A percentile compares a stretch with the other conserved stretches of the same genome.
Conservation (phyloP, 164 flowering plant genomes). For the Berberis vulgaris region DNA sequence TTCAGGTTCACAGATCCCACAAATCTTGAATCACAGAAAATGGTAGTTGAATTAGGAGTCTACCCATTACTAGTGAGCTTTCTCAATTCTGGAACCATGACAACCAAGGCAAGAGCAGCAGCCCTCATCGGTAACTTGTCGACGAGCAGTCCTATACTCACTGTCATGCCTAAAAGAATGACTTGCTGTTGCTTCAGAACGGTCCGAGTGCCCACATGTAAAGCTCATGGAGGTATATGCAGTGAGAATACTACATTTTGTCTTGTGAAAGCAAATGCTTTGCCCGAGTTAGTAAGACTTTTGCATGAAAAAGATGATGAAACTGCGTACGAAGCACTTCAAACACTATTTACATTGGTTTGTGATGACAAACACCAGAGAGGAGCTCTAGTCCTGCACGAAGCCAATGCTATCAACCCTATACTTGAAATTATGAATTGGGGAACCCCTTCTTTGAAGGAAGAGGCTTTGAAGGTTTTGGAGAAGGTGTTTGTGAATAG, state of each 20-base stretch:
- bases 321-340: slow-evolving; percentile 54
- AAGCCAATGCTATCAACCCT: slow-evolving; percentile 39
- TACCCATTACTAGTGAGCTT: slow-evolving; percentile 44
- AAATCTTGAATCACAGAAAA: slow-evolving; percentile 36
- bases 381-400: slow-evolving; percentile 46
- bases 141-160: slow-evolving; percentile 33
- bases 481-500: slow-evolving; percentile 43
- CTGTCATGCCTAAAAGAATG: slow-evolving; percentile 7
- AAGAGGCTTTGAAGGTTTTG: slow-evolving; percentile 40
- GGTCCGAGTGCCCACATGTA: slow-evolving; percentile 20
- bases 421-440: slow-evolving; percentile 34
- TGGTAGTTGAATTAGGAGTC: slow-evolving; percentile 38
- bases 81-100: slow-evolving; percentile 31
- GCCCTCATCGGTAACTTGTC: slow-evolving; percentile 60
- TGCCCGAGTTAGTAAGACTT: slow-evolving; percentile 43
- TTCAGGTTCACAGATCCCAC: slow-evolving; percentile 61
- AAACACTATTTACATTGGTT: slow-evolving; percentile 52
- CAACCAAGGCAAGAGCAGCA: slow-evolving; percentile 57
- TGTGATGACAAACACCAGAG: slow-evolving; percentile 21
- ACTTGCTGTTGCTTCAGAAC: slow-evolving; percentile 31
- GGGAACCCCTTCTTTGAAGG: slow-evolving; percentile 50
- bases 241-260: slow-evolving; percentile 39
- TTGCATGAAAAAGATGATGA: slow-evolving; percentile 34
- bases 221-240: slow-evolving; percentile 51
- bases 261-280: slow-evolving; percentile 46